phyloP scores from a whole-genome alignment of 768 basidiomycete genomes.

The Boletus vinaceobasis region DNA sequence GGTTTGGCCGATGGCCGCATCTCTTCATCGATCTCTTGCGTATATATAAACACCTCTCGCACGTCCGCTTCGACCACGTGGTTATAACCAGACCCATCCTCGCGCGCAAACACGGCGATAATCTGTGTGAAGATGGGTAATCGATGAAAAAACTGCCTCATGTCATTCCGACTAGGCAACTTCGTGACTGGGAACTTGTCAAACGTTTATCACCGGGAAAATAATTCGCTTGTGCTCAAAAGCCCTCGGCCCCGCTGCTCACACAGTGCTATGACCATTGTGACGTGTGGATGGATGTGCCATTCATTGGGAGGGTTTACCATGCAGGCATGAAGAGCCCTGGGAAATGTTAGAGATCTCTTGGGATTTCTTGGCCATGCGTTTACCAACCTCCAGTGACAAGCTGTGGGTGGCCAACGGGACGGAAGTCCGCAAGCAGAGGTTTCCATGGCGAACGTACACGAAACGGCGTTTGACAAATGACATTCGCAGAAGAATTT shows the following conservation, averaged over 20 bases:
- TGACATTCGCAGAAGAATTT: not conserved
- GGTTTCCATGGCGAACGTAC: slow-evolving; percentile 9
- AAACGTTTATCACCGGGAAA: not conserved
- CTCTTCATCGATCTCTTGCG: not conserved
- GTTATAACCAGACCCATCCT: not conserved
- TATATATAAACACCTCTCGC: not conserved
- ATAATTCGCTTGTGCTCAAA: not conserved
- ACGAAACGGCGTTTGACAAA: not conserved
- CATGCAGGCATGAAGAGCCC: not conserved
- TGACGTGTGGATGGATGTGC: not conserved
- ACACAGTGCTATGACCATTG: not conserved
- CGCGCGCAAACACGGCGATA: not conserved
- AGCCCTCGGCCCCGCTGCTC: not conserved
- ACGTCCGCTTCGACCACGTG: not conserved
- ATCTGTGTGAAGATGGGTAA: not conserved
- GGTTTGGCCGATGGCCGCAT: not conserved
- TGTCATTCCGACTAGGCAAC: not conserved
- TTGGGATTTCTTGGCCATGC: not conserved
- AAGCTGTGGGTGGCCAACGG: not conserved
- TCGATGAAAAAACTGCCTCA: slow-evolving; percentile 2
- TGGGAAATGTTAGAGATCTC: slow-evolving; percentile 6
- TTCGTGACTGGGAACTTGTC: not conserved
- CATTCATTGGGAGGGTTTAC: not conserved
- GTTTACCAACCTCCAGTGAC: not conserved
- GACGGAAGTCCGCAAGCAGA: slow-evolving; percentile 3